A percentile compares a stretch with the other conserved stretches of the same genome.
These are phyloP conservation scores for Thalia dealbata DNA, from an alignment of 176 grass and related monocot species.

Conservation along the genomic window DNA sequence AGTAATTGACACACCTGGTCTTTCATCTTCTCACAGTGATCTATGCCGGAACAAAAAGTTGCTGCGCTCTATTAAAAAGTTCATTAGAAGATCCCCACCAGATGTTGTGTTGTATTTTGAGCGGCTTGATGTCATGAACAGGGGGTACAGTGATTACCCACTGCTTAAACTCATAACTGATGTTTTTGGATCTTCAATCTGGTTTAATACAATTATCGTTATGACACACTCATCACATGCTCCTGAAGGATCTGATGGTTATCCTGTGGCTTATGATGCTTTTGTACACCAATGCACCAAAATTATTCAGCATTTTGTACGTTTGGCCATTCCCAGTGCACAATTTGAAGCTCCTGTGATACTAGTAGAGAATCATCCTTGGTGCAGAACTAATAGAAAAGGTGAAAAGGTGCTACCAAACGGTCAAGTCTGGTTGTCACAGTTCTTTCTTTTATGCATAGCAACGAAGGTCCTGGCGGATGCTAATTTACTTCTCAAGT, in stretches of 20 bases:
- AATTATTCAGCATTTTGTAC: slow-evolving; percentile 49
- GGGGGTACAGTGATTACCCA: slow-evolving; percentile 47
- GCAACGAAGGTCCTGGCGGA: slow-evolving; percentile 73
- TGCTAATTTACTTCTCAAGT: slow-evolving; percentile 80
- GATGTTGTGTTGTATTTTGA: slow-evolving; percentile 76
- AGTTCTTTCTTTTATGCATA: slow-evolving; percentile 62
- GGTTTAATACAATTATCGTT: slow-evolving; percentile 83
- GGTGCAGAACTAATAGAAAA: slow-evolving; percentile 55
- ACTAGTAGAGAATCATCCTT: slow-evolving; percentile 64
- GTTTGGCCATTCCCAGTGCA: slow-evolving; percentile 43
- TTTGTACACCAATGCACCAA: slow-evolving; percentile 54
- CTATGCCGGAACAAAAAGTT: slow-evolving; percentile 54
- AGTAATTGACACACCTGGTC: slow-evolving; percentile 85
- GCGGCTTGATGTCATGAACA: slow-evolving; percentile 52
- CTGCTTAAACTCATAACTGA: slow-evolving; percentile 89
- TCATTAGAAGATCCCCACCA: slow-evolving; percentile 64
- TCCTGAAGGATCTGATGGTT: slow-evolving; percentile 84
- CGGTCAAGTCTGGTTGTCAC: slow-evolving; percentile 52
- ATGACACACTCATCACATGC: slow-evolving; percentile 63
- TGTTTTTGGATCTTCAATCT: slow-evolving; percentile 71
- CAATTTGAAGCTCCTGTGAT: slow-evolving; percentile 67
- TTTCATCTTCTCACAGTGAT: slow-evolving; percentile 36
- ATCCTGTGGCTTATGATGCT: slow-evolving; percentile 60
- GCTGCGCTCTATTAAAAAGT: slow-evolving; percentile 55
- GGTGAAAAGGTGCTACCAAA: slow-evolving; percentile 66